A percentile compares a stretch with the other conserved stretches of the same genome.
These are phyloP conservation scores for Camillea tinctor DNA, from an alignment of 2,329 filamentous ascomycete genomes.

Conservation along the genomic window DNA sequence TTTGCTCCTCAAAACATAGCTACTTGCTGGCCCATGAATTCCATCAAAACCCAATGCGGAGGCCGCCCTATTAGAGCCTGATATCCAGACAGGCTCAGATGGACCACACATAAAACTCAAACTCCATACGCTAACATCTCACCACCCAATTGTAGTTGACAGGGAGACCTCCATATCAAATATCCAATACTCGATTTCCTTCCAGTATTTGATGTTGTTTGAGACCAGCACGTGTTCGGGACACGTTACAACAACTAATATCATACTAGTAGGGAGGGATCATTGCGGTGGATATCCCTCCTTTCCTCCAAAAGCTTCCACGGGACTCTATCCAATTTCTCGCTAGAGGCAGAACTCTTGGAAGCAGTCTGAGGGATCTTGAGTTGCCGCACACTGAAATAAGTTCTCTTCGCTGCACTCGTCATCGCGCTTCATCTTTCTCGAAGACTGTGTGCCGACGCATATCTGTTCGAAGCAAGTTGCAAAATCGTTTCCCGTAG, in stretches of 20 bases:
- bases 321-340: background rate
- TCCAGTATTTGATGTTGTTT: no score
- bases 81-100: background rate
- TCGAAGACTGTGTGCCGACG: constrained; percentile 7
- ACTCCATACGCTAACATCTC: no score
- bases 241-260: background rate
- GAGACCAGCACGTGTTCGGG: no score
- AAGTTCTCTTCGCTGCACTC: constrained; percentile 28
- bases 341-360: constrained; percentile 23
- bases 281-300: background rate
- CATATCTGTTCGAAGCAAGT: constrained; percentile 26
- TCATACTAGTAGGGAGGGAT: no score
- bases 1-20: background rate
- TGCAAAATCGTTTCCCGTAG: constrained; percentile 19
- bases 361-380: constrained; percentile 26
- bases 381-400: constrained; percentile 23
- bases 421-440: constrained; percentile 21
- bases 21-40: background rate
- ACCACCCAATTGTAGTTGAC: background rate
- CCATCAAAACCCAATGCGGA: background rate
- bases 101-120: no score
- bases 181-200: no score
- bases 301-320: background rate
- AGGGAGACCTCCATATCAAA: background rate
- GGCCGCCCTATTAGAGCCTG: background rate